Evolutionary conservation across 192 early-diverging fungal genomes (phyloP).

Genomic region (Backusella macrospora): DNA sequence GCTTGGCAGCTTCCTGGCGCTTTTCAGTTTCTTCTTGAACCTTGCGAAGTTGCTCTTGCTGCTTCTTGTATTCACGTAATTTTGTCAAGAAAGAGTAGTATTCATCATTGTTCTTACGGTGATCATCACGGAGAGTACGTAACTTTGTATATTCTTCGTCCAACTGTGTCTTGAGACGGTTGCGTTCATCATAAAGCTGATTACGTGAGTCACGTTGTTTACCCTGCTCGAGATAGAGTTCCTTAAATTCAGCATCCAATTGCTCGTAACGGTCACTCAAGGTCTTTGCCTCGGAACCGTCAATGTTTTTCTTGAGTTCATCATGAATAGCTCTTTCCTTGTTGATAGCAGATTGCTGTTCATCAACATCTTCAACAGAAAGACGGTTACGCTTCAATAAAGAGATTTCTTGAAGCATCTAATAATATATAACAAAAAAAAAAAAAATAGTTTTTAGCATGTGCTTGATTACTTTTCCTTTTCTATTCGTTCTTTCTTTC

Average conservation of each 20-base stretch:
- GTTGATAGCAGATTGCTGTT: slow-evolving; percentile 59
- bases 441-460: too few species aligned
- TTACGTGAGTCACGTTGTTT: slow-evolving; percentile 64
- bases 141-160: slow-evolving; percentile 70
- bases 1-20: slow-evolving; percentile 67
- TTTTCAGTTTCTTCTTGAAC: slow-evolving; percentile 69
- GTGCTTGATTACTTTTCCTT: too few species aligned
- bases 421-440: background rate
- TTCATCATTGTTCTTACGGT: slow-evolving; percentile 74
- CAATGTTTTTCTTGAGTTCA: slow-evolving; percentile 69
- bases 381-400: slow-evolving; percentile 78
- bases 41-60: slow-evolving; percentile 69
- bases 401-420: slow-evolving; percentile 81
- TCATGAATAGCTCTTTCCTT: slow-evolving; percentile 61
- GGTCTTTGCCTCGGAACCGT: slow-evolving; percentile 63
- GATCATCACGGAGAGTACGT: slow-evolving; percentile 68
- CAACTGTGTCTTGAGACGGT: slow-evolving; percentile 67
- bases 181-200: slow-evolving; percentile 72
- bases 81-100: slow-evolving; percentile 73
- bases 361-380: slow-evolving; percentile 62
- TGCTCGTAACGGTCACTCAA: slow-evolving; percentile 69
- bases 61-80: slow-evolving; percentile 64
- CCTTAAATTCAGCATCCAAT: slow-evolving; percentile 74
- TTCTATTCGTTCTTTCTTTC: too few species aligned
- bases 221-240: slow-evolving; percentile 63